Percentiles rank a stretch among this genome's conserved stretches.
Evolutionary conservation across 495 filamentous ascomycete genomes (phyloP).

Genomic region (Xylaria scruposa): DNA sequence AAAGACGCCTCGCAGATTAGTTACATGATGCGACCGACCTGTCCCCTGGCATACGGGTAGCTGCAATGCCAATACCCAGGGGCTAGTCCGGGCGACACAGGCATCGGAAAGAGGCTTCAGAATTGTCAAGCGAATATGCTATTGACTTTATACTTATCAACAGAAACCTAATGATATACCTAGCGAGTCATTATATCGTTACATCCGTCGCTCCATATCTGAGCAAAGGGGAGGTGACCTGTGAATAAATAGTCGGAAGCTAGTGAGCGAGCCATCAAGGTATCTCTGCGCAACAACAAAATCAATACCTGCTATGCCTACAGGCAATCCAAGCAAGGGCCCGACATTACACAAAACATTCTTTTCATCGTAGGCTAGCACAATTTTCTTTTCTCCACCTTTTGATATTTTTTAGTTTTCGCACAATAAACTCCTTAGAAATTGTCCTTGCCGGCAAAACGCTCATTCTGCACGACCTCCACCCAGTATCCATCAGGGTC

Average conservation of each 20-base stretch:
- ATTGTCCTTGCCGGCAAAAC: constrained; percentile 58
- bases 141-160: not conserved
- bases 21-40: too few relatives aligned
- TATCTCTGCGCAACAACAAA: not conserved
- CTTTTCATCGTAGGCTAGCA: not conserved
- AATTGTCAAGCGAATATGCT: not conserved
- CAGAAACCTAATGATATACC: not conserved
- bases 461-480: constrained; percentile 83
- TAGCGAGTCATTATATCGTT: not conserved
- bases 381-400: not conserved
- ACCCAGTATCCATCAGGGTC: constrained; percentile 96
- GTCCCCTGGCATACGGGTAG: too few relatives aligned
- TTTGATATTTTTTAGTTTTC: too few relatives aligned
- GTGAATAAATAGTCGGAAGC: not conserved
- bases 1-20: too few relatives aligned
- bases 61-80: too few relatives aligned
- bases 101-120: not conserved
- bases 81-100: too few relatives aligned
- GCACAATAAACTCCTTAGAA: constrained; percentile 41
- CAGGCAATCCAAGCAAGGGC: not conserved
- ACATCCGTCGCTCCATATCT: not conserved
- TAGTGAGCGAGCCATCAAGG: constrained; percentile 1
- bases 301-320: not conserved
- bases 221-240: not conserved
- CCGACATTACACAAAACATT: not conserved